Base-by-base conservation (phyloP, 257 asterid species). In the Fraxinus quadrangulata region DNA sequence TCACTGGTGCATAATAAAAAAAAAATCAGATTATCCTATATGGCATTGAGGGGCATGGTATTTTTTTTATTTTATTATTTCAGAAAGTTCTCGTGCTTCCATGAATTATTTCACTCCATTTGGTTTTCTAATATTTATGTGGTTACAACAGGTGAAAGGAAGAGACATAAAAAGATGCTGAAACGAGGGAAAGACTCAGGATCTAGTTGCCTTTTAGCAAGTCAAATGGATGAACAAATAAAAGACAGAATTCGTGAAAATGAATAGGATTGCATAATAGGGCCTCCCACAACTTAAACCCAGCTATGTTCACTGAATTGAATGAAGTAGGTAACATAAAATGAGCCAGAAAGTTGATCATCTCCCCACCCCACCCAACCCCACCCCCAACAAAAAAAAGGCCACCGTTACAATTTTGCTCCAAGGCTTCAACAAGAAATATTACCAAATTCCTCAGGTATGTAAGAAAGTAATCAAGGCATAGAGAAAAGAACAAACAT, bases 351-450 rank as follows among this genome's bases (percentile, higher is more conserved):
- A 47, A 47, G 59, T 16, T 17, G 10, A 1, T 1, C 24, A 24
- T 19, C 63, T 2, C 59, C 3, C 63, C 19, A 2, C 63, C 21
- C 21, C 39, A 26, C 28, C 28, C 28, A 26, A 26, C 28, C 28
- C 39, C 39, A 0, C 39, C 8, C 7, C 0, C 3, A 3, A 31
- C 4, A 31, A 31, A 31, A 31, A 31, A 31, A 31, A 31, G 23
- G 63, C 63, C 63, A 54, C 12, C 26, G 6, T 6, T n/a, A 54
- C 65, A n/a, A n/a, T 19, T 19, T 54, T 54, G 26, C 26, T 19
- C 65, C 65, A 54, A 54, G 65, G 65, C 26, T n/a, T 54, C 24
- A 54, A 54, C 65, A 54, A 54, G 56, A 54, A 54, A 54, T 54
- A n/a, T 6, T 54, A 54, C 26, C 65, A 54, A 54, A 7, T 17